Base-by-base conservation (phyloP, 2,329 filamentous ascomycete genomes). In the Xylaria sp. region DNA sequence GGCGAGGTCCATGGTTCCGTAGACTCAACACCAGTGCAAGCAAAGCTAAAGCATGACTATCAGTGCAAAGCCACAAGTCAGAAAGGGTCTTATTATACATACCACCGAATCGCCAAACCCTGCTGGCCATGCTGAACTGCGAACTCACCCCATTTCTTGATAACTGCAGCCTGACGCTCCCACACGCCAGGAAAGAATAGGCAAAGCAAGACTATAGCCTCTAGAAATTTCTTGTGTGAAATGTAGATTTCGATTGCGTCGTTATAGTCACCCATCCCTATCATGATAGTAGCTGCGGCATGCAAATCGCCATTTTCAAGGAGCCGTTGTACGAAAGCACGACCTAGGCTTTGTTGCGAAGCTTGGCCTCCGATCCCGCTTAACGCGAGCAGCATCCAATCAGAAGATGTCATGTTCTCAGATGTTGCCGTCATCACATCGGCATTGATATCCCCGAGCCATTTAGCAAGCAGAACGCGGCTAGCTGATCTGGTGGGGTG, bases 201-300 rank as follows among this genome's bases (percentile, higher is more conserved):
- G 70, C 92, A 96, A 0, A 93, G 91, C 66, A 99, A 83, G 13
- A 99, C 85, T 31, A 98, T 83, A 2, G 95, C 94, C 77, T 99
- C 95, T 89, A 99, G 91, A 74, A 90, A 96, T 71, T 89, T 89
- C 75, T 90, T 92, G 67, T 95, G 92, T 10, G 93, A 97, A 31
- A 97, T 87, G 71, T 99, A 99, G 29, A 97, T 90, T 76, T 99
- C 95, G 62, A 99, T 93, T 0, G 95, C 95, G 74, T 99, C 94
- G 67, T 96, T 94, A 69, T 91, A 83, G 72, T 98, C 94, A 2
- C 93, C 93, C 76, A 99, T 87, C 13, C 93, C 93, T 33, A 99
- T 87, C 76, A 99, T 87, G 64, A 98, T 94, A 0, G 94, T 94
- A 17, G 93, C 93, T 4, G 95, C 93, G 0, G 92, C 92, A 73